Base-by-base conservation (phyloP, 2,329 filamentous ascomycete species). In the Ascochyta fabae region DNA sequence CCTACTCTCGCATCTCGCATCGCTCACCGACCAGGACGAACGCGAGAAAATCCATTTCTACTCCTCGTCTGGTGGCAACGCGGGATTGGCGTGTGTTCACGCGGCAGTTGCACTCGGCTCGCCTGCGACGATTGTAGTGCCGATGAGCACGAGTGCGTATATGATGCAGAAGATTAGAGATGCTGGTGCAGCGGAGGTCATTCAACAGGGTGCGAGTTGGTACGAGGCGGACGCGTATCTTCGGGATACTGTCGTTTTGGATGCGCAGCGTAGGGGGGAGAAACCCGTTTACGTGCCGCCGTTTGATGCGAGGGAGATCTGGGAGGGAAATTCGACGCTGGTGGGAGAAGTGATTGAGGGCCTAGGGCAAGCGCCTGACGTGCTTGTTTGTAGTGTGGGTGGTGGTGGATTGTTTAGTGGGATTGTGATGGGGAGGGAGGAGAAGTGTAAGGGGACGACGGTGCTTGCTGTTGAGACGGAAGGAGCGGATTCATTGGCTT, bases 381-480 rank as follows among this genome's bases (percentile, higher is more conserved):
- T 81, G 4, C 79, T 95, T 9, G 81, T 93, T 16, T 92, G 89
- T 71, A 88, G 83, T 60, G 89, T 92, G 22, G 91, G 91, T 3
- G 91, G 91, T 4, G 91, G 91, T 3, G 90, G 91, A 0, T 75
- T 95, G 35, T 81, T 95, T 41, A 88, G 86, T 63, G 91, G 91
- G 1, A 76, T 95, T 43, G 92, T 15, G 81, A 86, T 64, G 74
- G 77, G 61, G 53, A 61, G 7, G 62, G 66, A 5, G 1, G 27
- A 27, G 12, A 2, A 2, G 22, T 26, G 19, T 6, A 8, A 6
- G 3, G 3, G 1, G 7, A 35, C 38, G 16, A 49, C 39, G n/a
- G 83, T 94, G 3, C 70, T 95, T 6, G 90, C 88, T 2, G 81
- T 92, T 22, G 91, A 95, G 78, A 95, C 91, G 0, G 66, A 77